phyloP scores from a whole-genome alignment of 176 grass and related monocot genomes.

The Rhipidocladum racemiflorum region DNA sequence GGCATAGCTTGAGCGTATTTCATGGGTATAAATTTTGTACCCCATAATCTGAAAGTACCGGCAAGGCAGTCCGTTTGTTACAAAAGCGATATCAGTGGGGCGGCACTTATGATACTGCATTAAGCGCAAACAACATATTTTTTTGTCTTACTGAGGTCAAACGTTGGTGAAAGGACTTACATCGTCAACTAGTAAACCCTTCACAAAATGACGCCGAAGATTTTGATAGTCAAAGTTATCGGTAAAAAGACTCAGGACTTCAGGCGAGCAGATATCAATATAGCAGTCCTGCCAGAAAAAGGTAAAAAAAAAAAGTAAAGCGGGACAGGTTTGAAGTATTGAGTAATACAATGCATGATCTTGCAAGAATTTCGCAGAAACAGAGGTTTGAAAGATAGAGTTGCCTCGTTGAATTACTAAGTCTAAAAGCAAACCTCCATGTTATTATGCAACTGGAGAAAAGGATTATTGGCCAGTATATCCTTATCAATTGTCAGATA shows the following conservation, averaged over 20 bases:
- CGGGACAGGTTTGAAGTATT: neutral
- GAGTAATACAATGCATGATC: neutral
- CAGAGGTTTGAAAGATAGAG: neutral
- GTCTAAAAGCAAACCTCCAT: slow-evolving; percentile 67
- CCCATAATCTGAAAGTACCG: slow-evolving; percentile 85
- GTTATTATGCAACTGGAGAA: slow-evolving; percentile 68
- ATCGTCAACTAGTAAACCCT: slow-evolving; percentile 94
- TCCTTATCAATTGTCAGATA: slow-evolving; percentile 75
- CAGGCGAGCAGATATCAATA: slow-evolving; percentile 95
- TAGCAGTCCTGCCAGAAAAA: slow-evolving; percentile 81
- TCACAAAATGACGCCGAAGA: slow-evolving; percentile 97
- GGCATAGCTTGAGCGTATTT: slow-evolving; percentile 80
- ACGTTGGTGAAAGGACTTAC: slow-evolving; percentile 37
- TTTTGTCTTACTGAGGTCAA: neutral
- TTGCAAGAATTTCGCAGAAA: slow-evolving; percentile 11
- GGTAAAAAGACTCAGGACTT: slow-evolving; percentile 88
- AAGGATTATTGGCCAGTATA: slow-evolving; percentile 68
- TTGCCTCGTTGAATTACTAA: neutral
- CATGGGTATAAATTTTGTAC: slow-evolving; percentile 95
- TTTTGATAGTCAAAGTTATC: slow-evolving; percentile 99
- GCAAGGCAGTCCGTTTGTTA: neutral
- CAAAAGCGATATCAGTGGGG: neutral
- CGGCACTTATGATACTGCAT: neutral
- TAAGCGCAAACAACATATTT: slow-evolving; percentile 3
- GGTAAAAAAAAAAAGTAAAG: neutral